Percentiles rank a stretch among this genome's conserved stretches.
These are phyloP conservation scores for Globisporangium paddicum DNA, from an alignment of 352 stramenopile species.

Conservation along the genomic window DNA sequence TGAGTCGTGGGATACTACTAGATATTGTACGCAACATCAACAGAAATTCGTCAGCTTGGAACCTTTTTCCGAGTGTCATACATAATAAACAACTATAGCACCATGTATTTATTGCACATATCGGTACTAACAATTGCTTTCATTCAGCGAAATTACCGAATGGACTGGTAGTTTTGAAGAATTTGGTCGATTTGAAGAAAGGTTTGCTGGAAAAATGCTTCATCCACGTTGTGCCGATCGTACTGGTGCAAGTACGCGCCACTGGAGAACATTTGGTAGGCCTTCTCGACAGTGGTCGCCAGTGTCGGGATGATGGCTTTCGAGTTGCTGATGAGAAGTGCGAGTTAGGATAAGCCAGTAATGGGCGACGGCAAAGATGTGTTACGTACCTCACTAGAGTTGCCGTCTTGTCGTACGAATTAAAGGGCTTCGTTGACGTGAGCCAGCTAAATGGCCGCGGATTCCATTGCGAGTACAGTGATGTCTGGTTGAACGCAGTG, in stretches of 20 bases:
- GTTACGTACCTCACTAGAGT: constrained; percentile 36
- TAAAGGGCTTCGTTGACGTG: constrained; percentile 31
- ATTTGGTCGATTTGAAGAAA: constrained; percentile 75
- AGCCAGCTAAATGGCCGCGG: constrained; percentile 29
- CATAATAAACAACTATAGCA: not conserved
- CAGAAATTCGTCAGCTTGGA: not conserved
- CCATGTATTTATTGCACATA: not conserved
- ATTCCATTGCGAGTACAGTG: constrained; percentile 44
- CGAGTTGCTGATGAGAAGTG: constrained; percentile 41
- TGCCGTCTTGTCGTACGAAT: constrained; percentile 64
- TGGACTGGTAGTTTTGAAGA: constrained; percentile 47
- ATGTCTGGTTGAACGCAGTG: constrained; percentile 32
- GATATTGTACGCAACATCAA: not conserved
- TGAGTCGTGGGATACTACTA: too few relatives aligned
- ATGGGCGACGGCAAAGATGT: not conserved
- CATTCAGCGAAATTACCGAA: constrained; percentile 9
- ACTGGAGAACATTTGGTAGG: constrained; percentile 62
- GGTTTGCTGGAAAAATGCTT: constrained; percentile 53
- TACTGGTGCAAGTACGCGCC: constrained; percentile 70
- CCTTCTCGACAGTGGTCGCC: constrained; percentile 45
- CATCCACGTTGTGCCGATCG: constrained; percentile 41
- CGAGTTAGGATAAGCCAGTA: not conserved
- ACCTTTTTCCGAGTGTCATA: not conserved
- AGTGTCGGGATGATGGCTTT: constrained; percentile 51
- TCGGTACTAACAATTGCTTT: not conserved